phyloP scores from a whole-genome alignment of 2,329 filamentous ascomycete species.

The Colletotrichum lindemuthianum region DNA sequence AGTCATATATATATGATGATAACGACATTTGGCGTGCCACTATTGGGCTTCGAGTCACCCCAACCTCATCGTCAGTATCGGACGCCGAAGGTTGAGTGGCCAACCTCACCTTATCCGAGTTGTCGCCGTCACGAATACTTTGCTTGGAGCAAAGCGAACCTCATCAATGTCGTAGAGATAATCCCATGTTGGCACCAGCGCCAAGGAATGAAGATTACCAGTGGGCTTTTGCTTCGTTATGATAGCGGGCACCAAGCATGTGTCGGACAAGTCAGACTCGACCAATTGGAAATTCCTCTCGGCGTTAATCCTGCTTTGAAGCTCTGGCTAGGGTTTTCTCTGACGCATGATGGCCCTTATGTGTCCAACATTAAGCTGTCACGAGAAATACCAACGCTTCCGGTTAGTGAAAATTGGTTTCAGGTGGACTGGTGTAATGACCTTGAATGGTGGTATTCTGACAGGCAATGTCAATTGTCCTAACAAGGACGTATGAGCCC shows the following conservation, averaged over 20 bases:
- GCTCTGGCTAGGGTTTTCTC: constrained; percentile 7
- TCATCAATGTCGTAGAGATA: not conserved
- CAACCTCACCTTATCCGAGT: not conserved
- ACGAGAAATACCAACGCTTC: not conserved
- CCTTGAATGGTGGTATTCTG: constrained; percentile 14
- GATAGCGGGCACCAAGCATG: not conserved
- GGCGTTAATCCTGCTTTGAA: not conserved
- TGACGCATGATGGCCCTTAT: not conserved
- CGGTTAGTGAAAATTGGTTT: not conserved
- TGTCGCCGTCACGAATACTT: not conserved
- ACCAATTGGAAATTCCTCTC: not conserved
- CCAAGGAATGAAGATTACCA: not conserved
- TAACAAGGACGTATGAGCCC: constrained; percentile 3
- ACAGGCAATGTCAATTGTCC: not conserved
- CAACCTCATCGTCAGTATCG: not conserved
- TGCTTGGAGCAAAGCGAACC: constrained; percentile 5
- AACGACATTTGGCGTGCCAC: not conserved
- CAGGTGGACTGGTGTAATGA: constrained; percentile 10
- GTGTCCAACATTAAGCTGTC: not conserved
- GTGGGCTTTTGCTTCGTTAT: not conserved
- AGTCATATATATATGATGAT: constrained; percentile 5
- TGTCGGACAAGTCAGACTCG: constrained; percentile 3
- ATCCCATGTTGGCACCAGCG: not conserved
- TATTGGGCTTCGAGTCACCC: constrained; percentile 1
- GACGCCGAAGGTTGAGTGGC: not conserved